These are phyloP conservation scores for Lentinus tigrinus DNA, from an alignment of 768 basidiomycete species.

Conservation along the genomic window DNA sequence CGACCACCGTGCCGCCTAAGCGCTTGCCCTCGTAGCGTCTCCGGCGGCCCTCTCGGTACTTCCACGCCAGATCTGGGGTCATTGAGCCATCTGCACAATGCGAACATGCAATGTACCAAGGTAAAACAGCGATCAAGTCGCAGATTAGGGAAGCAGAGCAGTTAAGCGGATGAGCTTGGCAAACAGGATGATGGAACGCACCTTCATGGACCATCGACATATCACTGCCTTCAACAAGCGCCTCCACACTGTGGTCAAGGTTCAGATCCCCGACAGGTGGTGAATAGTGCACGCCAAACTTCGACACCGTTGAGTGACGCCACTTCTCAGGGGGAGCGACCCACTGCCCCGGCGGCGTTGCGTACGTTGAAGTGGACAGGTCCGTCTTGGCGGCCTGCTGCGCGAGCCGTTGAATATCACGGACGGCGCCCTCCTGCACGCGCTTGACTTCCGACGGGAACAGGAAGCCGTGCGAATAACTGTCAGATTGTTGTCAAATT, in stretches of 20 bases:
- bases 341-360: constrained; percentile 21
- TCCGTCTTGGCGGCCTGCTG: constrained; percentile 12
- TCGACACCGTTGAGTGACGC: constrained; percentile 84
- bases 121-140: background rate
- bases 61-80: constrained; percentile 68
- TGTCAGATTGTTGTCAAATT: constrained; percentile 29
- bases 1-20: constrained; percentile 90
- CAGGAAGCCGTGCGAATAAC: constrained; percentile 92
- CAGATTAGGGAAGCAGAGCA: background rate
- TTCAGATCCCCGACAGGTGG: constrained; percentile 68
- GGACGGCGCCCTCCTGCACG: constrained; percentile 55
- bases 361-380: constrained; percentile 22
- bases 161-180: background rate
- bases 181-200: constrained; percentile 23
- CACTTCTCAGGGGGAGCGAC: constrained; percentile 54
- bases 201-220: constrained; percentile 75
- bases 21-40: constrained; percentile 65
- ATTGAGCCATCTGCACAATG: constrained; percentile 49
- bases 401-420: constrained; percentile 43
- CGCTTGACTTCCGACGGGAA: constrained; percentile 86
- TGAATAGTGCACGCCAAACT: constrained; percentile 74
- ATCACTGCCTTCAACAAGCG: constrained; percentile 87
- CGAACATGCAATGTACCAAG: background rate
- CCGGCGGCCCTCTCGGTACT: constrained; percentile 65
- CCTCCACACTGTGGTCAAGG: constrained; percentile 76